These are phyloP conservation scores for Chernovozyma sophiae-reginae DNA, from an alignment of 1,139 yeast species.

Conservation along the genomic window DNA sequence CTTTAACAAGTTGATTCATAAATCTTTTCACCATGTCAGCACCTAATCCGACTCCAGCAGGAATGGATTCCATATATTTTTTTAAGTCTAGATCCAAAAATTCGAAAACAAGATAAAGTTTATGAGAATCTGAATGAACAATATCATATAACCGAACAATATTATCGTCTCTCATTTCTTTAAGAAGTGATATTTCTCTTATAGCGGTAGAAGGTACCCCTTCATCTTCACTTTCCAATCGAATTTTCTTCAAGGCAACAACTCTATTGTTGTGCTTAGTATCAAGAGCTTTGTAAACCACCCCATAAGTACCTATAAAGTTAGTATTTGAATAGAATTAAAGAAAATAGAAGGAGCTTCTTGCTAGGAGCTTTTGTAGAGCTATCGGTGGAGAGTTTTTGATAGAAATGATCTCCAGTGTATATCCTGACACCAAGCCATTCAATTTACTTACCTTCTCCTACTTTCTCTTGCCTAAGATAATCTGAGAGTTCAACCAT, in stretches of 20 bases:
- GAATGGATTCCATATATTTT: constrained; percentile 94
- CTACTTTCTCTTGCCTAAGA: constrained; percentile 92
- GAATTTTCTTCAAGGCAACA: constrained; percentile 91
- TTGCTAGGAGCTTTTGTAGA: too few species aligned
- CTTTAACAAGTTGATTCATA: constrained; percentile 88
- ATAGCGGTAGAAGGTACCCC: constrained; percentile 99
- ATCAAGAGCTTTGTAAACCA: constrained; percentile 93
- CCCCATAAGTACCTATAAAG: constrained; percentile 79
- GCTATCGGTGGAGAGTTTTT: too few species aligned
- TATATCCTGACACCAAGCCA: too few species aligned
- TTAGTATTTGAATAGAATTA: too few species aligned
- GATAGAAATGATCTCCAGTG: too few species aligned
- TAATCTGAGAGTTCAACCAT: constrained; percentile 90
- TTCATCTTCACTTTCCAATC: constrained; percentile 95
- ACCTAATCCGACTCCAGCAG: constrained; percentile 87
- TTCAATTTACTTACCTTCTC: constrained; percentile 70
- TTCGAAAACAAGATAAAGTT: constrained; percentile 89
- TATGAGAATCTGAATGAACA: constrained; percentile 95
- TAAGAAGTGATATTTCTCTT: constrained; percentile 87
- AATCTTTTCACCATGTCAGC: constrained; percentile 87
- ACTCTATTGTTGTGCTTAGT: constrained; percentile 83
- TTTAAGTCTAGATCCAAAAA: constrained; percentile 90
- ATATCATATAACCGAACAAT: constrained; percentile 89
- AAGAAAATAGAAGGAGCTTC: neutral
- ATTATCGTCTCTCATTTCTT: constrained; percentile 89